These are phyloP conservation scores for Phytopythium boreale DNA, from an alignment of 352 stramenopile species.

Conservation along the genomic window DNA sequence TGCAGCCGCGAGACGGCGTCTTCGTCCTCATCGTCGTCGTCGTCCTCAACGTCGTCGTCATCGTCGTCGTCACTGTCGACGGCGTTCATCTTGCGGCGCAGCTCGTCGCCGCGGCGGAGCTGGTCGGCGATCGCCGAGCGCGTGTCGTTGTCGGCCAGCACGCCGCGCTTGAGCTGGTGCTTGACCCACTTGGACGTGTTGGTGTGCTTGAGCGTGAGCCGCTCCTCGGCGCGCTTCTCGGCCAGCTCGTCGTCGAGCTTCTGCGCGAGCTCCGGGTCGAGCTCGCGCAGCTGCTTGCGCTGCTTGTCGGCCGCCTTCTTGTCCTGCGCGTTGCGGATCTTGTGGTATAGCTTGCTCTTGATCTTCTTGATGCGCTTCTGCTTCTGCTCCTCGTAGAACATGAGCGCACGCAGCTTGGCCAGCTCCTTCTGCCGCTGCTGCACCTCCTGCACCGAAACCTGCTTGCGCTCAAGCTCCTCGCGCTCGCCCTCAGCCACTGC, in stretches of 20 bases:
- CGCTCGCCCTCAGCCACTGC: constrained; percentile 63
- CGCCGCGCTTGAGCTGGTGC: constrained; percentile 90
- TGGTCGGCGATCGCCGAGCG: constrained; percentile 88
- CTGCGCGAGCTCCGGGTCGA: constrained; percentile 72
- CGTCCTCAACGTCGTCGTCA: constrained; percentile 41
- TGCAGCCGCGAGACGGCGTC: constrained; percentile 61
- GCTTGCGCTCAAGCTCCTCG: constrained; percentile 69
- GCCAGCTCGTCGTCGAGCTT: constrained; percentile 80
- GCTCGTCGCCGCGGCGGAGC: constrained; percentile 88
- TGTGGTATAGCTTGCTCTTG: constrained; percentile 99
- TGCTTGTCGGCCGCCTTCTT: constrained; percentile 88
- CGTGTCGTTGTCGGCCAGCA: constrained; percentile 91
- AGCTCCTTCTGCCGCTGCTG: constrained; percentile 89
- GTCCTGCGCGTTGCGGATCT: constrained; percentile 95
- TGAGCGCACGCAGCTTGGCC: constrained; percentile 93
- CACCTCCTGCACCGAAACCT: constrained; percentile 77
- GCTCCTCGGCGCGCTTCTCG: constrained; percentile 93
- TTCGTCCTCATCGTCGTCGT: constrained; percentile 32
- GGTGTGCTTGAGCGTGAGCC: constrained; percentile 97
- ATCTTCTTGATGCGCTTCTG: constrained; percentile 98
- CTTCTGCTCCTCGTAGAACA: constrained; percentile 99
- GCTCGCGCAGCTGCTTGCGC: constrained; percentile 63
- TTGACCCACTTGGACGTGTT: constrained; percentile 99
- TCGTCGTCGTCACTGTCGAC: constrained; percentile 64
- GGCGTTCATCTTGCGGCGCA: constrained; percentile 91